phyloP scores from a whole-genome alignment of 1,139 yeast genomes.

The Nakaseomyces bracarensis region DNA sequence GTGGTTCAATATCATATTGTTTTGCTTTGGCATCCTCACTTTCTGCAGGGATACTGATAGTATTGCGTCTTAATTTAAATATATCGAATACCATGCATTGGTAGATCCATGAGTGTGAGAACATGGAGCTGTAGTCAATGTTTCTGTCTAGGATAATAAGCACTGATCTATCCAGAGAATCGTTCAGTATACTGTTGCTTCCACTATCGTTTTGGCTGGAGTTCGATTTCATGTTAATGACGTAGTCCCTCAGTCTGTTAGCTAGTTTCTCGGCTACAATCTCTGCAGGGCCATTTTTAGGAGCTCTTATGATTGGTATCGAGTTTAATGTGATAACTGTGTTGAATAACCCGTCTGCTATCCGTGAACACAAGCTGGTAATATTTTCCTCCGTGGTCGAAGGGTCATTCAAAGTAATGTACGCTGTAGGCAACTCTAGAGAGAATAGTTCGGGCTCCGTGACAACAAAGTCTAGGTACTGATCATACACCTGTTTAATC shows the following conservation, averaged over 20 bases:
- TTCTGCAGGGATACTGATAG: slow-evolving; percentile 50
- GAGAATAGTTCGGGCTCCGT: slow-evolving; percentile 89
- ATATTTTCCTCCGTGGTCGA: slow-evolving; percentile 67
- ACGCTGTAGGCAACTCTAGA: slow-evolving; percentile 58
- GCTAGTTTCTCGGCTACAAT: slow-evolving; percentile 84
- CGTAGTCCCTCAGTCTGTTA: slow-evolving; percentile 71
- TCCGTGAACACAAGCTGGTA: slow-evolving; percentile 54
- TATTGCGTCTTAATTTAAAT: slow-evolving; percentile 69
- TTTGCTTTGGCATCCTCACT: slow-evolving; percentile 25
- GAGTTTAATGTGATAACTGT: slow-evolving; percentile 67
- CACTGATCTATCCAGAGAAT: slow-evolving; percentile 53
- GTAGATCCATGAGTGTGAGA: slow-evolving; percentile 95
- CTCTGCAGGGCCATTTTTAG: slow-evolving; percentile 92
- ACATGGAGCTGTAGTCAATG: slow-evolving; percentile 85
- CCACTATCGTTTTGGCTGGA: slow-evolving; percentile 12
- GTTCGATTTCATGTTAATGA: slow-evolving; percentile 52
- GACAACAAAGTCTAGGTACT: slow-evolving; percentile 81
- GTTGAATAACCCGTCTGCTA: slow-evolving; percentile 76
- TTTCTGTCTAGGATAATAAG: slow-evolving; percentile 78
- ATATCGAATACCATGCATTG: slow-evolving; percentile 95
- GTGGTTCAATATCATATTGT: slow-evolving; percentile 74
- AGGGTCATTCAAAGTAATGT: slow-evolving; percentile 63
- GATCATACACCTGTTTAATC: slow-evolving; percentile 86
- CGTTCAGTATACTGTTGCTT: slow-evolving; percentile 24
- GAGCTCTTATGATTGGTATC: slow-evolving; percentile 85